phyloP scores from a whole-genome alignment of 768 basidiomycete genomes.

The Scleroderma citrinum region DNA sequence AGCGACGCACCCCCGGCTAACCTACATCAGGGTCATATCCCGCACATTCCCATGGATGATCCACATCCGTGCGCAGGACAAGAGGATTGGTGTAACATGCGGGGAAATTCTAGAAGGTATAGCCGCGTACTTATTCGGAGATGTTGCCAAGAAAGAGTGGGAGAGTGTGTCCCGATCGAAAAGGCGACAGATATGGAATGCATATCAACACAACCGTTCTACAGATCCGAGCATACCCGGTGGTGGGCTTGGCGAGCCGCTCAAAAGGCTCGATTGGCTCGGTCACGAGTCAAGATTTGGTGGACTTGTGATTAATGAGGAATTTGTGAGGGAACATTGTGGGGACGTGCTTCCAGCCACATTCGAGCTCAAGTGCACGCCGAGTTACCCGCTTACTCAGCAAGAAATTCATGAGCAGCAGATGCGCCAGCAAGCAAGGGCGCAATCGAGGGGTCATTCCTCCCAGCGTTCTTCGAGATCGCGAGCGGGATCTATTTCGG shows the following conservation, averaged over 20 bases:
- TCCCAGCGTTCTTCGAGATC: neutral
- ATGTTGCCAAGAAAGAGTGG: conserved; percentile 50
- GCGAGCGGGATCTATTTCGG: neutral
- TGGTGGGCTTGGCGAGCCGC: conserved; percentile 53
- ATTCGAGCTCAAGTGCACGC: conserved; percentile 51
- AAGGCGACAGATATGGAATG: conserved; percentile 39
- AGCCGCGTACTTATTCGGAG: conserved; percentile 42
- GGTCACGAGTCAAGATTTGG: conserved; percentile 54
- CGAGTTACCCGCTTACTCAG: conserved; percentile 40
- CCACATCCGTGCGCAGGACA: conserved; percentile 38
- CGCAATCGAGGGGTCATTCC: conserved; percentile 12
- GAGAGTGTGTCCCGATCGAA: conserved; percentile 31
- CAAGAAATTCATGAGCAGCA: conserved; percentile 47
- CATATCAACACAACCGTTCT: conserved; percentile 64
- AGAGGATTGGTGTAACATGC: conserved; percentile 55
- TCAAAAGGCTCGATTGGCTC: conserved; percentile 66
- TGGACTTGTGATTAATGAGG: conserved; percentile 47
- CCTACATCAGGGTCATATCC: conserved; percentile 48
- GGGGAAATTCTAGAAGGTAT: conserved; percentile 59
- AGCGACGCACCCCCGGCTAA: conserved; percentile 59
- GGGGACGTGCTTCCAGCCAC: conserved; percentile 51
- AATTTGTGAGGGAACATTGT: conserved; percentile 37
- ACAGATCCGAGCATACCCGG: conserved; percentile 61
- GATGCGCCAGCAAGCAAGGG: conserved; percentile 23
- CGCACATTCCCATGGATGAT: conserved; percentile 52